phyloP scores from a whole-genome alignment of 1,139 yeast genomes.

The Casaregolazyma lundiana region DNA sequence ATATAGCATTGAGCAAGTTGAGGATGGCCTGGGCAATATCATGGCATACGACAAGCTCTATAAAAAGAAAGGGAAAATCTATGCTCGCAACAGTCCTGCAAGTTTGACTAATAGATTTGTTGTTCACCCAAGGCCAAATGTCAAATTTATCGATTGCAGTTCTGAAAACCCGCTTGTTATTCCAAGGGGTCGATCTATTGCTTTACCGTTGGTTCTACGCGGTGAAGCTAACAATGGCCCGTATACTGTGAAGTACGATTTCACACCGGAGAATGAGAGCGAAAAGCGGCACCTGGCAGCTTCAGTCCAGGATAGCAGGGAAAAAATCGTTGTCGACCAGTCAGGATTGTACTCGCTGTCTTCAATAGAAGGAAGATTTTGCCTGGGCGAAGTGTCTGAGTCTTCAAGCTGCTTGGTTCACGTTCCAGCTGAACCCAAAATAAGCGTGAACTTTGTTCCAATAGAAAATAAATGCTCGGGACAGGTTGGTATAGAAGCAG shows the following conservation, averaged over 20 bases:
- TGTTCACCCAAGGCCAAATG: conserved; percentile 61
- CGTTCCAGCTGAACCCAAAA: conserved; percentile 46
- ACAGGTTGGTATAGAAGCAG: conserved; percentile 77
- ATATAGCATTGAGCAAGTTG: conserved; percentile 61
- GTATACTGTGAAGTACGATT: conserved; percentile 27
- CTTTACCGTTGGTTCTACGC: conserved; percentile 23
- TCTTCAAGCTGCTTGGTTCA: conserved; percentile 43
- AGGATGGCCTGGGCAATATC: conserved; percentile 71
- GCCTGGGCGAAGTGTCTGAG: conserved; percentile 58
- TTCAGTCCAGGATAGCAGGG: conserved; percentile 12
- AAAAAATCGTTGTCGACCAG: conserved; percentile 35
- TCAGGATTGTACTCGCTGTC: conserved; percentile 63
- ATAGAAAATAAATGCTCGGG: conserved; percentile 88
- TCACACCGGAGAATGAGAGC: conserved; percentile 11
- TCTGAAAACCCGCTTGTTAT: conserved; percentile 33
- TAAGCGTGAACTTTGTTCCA: conserved; percentile 40
- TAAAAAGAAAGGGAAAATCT: conserved; percentile 3
- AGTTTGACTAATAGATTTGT: conserved; percentile 44
- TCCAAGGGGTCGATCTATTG: conserved; percentile 28
- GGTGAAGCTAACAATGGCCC: conserved; percentile 32
- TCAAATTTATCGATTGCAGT: conserved; percentile 36
- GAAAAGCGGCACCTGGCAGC: conserved; percentile 10
- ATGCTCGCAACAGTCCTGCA: conserved; percentile 1
- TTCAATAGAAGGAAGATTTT: conserved; percentile 52
- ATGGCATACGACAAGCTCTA: conserved; percentile 45